Evolutionary conservation across 2,329 filamentous ascomycete genomes (phyloP), one percentile per base, ranked within the genome.

Genomic region (Orbilia oligospora): DNA sequence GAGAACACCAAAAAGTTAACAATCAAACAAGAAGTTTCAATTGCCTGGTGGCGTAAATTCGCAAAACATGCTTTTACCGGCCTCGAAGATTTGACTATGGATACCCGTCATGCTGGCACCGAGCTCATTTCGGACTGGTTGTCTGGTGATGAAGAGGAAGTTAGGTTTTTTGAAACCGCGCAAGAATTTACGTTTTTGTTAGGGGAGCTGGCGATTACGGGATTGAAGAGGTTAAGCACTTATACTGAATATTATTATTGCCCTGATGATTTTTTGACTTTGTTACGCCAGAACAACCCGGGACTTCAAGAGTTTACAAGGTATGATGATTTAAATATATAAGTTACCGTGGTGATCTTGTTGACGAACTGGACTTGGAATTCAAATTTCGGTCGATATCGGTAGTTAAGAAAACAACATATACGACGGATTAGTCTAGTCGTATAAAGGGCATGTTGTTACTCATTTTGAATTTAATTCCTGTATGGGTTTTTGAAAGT

Each of bases 1-100:
- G 56, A 41, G 9, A 61, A 61, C n/a, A 27, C 20, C 9, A 61
- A 61, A 27, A 4, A 1, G 2, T 16, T 61, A 27, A 44, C 20
- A 12, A 44, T 61, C 27, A 44, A 44, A 16, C 56, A 61, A 30
- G 36, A 44, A 27, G 33, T 61, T 9, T 61, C 56, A 4, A 61
- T 61, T 5, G 56, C 18, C 4, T 61, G 56, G 56, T 61, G 56
- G 56, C 36, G 56, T 3, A 44, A 61, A 44, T 61, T 61, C 24
- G 56, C 56, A 4, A 9, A 61, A 10, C 24, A 9, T 14, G 18
- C 33, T 2, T 61, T 61, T 27, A 9, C 9, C 1, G 56, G 56
- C 1, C 33, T 61, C 5, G 56, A 61, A 8, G 18, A 24, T 8
- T 44, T 61, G 20, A 44, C 18, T 14, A 16, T 61, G 20, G 20